Evolutionary conservation across 257 asterid species (phyloP).

Genomic region (Vinca minor): DNA sequence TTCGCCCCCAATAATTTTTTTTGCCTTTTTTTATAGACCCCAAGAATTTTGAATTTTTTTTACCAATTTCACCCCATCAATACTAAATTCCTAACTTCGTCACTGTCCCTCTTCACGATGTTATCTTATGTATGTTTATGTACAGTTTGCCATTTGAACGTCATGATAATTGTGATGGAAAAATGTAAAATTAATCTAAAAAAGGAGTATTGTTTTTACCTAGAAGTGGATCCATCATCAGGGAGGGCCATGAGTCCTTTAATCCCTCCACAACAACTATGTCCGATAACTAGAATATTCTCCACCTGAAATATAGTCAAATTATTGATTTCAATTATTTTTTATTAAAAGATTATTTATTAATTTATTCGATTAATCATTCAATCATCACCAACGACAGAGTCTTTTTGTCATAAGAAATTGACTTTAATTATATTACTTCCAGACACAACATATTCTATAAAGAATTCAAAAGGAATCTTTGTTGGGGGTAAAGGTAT

Average conservation of each 20-base stretch:
- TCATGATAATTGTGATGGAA: no score
- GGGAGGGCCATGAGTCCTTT: constrained; percentile 84
- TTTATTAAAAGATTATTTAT: not conserved
- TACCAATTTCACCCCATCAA: no score
- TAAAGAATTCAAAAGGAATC: not conserved
- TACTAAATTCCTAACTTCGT: no score
- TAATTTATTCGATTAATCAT: not conserved
- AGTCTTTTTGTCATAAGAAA: not conserved
- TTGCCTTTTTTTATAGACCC: no score
- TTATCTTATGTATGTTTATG: no score
- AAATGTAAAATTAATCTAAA: no score
- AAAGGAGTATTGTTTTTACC: constrained; percentile 36
- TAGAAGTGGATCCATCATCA: constrained; percentile 64
- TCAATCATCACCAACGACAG: not conserved
- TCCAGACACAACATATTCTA: not conserved
- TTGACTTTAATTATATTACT: not conserved
- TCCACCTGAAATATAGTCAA: constrained; percentile 44
- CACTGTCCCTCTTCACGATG: no score
- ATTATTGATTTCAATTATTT: not conserved
- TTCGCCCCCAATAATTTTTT: no score
- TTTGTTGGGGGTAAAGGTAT: no score
- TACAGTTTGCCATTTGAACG: no score
- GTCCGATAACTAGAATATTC: constrained; percentile 82
- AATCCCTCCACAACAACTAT: constrained; percentile 93
- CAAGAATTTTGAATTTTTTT: no score